Evolutionary conservation across 2,329 filamentous ascomycete genomes (phyloP), one percentile per base, ranked within the genome.

Genomic region (Knoxdaviesia proteae): DNA sequence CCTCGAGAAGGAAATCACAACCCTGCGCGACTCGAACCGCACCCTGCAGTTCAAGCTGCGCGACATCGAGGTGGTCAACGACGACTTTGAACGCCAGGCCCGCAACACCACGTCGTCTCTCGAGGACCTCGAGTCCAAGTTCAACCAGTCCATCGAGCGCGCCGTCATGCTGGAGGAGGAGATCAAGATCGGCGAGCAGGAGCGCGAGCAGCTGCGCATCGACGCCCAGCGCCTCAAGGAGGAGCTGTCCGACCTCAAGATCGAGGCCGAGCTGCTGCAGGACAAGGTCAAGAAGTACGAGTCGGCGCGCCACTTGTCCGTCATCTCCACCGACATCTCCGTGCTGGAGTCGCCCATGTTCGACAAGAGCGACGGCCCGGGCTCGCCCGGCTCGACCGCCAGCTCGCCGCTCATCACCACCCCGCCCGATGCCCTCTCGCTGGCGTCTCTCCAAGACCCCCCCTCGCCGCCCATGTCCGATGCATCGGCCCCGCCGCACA

Each of bases 41-140:
- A 77, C 79, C 4, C 62, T 94, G 47, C 81, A 90, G 53, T 67
- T 94, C 48, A 83, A 73, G 59, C 65, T 98, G 45, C 79, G 90
- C 50, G 90, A 98, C 58, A 94, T 88, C 52, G 90, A 98, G 61
- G 90, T 98, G 44, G 84, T 83, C 57, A 98, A 96, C 62, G 90
- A 98, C 66, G 90, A 98, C 60, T 94, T 88, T 56, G 90, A 98
- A 65, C 78, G 86, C 50, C 88, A 96, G 63, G 88, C 90, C 50
- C 78, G 90, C 52, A 90, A 94, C 60, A 94, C 88, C 32, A 87
- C 84, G 34, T 94, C 87, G 38, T 94, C 88, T 41, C 73, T 96
- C 47, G 90, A 98, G 61, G 90, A 98, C 56, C 69, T 98, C 59
- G 90, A 98, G 61, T 88, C 82, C 48, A 98, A 96, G 61, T 94